These are phyloP conservation scores for Brassica rapa DNA, from an alignment of 345 rosid species.

Conservation along the genomic window DNA sequence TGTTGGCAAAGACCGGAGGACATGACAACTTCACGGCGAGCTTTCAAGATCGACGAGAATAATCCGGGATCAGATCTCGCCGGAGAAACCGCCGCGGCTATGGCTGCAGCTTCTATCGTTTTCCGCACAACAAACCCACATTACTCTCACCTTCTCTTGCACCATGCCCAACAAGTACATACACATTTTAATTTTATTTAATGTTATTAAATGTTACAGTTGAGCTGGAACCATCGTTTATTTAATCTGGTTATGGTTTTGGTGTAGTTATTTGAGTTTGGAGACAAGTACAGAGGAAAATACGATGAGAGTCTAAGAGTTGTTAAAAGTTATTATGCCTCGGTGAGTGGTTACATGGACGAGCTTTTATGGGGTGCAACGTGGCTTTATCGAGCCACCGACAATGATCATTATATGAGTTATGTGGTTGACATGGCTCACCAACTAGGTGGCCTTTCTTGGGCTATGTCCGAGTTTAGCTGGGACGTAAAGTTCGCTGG, in stretches of 20 bases:
- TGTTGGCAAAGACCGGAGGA: conserved; percentile 99
- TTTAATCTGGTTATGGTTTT: conserved; percentile 10
- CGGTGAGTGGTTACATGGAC: conserved; percentile 94
- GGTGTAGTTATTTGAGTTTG: conserved; percentile 82
- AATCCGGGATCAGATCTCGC: conserved; percentile 93
- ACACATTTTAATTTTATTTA: not conserved
- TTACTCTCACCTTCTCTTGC: conserved; percentile 83
- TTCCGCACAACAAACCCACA: conserved; percentile 70
- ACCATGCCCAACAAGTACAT: conserved; percentile 80
- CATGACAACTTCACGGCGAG: conserved; percentile 93
- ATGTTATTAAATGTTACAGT: conserved; percentile 18
- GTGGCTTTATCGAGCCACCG: conserved; percentile 96
- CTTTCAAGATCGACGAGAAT: conserved; percentile 76
- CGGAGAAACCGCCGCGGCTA: conserved; percentile 90
- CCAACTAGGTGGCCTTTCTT: conserved; percentile 72
- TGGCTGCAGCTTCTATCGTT: conserved; percentile 92
- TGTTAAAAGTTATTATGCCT: conserved; percentile 82
- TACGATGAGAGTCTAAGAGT: conserved; percentile 71
- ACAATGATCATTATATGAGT: conserved; percentile 55
- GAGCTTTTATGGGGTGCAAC: conserved; percentile 93
- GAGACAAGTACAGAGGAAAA: conserved; percentile 72
- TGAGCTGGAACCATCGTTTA: not conserved
- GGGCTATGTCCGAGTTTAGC: conserved; percentile 94
- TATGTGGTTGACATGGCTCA: conserved; percentile 64
- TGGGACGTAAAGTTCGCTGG: conserved; percentile 99